These are phyloP conservation scores for Schizochytrium sp. DNA, from an alignment of 108 stramenopile species.

Conservation along the genomic window DNA sequence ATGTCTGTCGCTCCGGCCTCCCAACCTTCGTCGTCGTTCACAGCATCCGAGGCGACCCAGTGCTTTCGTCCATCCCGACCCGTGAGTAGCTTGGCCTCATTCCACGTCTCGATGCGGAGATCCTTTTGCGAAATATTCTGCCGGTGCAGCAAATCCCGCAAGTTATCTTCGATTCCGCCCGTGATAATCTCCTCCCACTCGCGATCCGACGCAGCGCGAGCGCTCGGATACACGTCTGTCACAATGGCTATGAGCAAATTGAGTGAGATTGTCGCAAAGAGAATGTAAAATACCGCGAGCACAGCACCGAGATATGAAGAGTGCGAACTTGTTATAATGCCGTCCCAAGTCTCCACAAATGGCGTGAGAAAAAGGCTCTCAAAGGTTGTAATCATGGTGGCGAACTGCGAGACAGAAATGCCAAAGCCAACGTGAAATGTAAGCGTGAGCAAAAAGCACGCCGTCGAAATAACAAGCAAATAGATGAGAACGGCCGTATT, in stretches of 20 bases:
- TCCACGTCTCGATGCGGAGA: not conserved
- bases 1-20: too few relatives aligned
- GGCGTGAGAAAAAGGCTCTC: slow-evolving; percentile 4
- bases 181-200: slow-evolving; percentile 18
- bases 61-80: not conserved
- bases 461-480: not conserved
- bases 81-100: not conserved
- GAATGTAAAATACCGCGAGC: slow-evolving; percentile 8
- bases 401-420: not conserved
- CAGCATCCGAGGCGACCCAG: not conserved
- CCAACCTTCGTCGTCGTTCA: not conserved
- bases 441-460: not conserved
- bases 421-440: slow-evolving; percentile 8
- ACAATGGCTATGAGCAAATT: slow-evolving; percentile 21
- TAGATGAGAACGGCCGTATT: not conserved
- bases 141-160: not conserved
- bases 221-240: slow-evolving; percentile 1
- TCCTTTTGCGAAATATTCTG: not conserved
- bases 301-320: not conserved
- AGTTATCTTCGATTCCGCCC: not conserved
- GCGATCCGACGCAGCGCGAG: not conserved
- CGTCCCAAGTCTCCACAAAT: slow-evolving; percentile 1
- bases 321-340: not conserved
- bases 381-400: not conserved
- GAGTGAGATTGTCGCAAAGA: slow-evolving; percentile 7